Evolutionary conservation across 1,139 yeast genomes (phyloP).

Genomic region (Kodamaea arcana): DNA sequence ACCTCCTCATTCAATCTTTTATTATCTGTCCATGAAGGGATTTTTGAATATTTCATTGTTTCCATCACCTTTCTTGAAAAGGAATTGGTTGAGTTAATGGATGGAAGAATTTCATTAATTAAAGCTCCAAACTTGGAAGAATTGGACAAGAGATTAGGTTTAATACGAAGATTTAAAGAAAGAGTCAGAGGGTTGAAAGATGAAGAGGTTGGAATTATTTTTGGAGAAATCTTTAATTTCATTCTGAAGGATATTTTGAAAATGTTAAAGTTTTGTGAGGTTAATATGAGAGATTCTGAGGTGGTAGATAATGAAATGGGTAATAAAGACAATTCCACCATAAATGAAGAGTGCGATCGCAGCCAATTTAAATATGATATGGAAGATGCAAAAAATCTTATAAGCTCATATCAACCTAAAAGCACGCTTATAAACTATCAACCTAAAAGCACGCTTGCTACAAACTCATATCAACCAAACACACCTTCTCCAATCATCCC

Average conservation of each 20-base stretch:
- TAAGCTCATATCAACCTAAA: too few species aligned
- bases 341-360: too few species aligned
- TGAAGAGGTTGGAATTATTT: constrained; percentile 8
- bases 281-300: constrained; percentile 3
- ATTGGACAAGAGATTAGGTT: constrained; percentile 7
- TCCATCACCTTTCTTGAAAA: constrained; percentile 8
- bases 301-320: neutral
- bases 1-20: constrained; percentile 10
- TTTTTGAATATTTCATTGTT: constrained; percentile 9
- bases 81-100: constrained; percentile 6
- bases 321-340: neutral
- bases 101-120: constrained; percentile 4
- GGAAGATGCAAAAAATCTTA: too few species aligned
- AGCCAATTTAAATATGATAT: too few species aligned
- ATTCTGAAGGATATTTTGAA: constrained; percentile 7
- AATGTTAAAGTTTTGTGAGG: constrained; percentile 4
- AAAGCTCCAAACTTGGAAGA: constrained; percentile 4
- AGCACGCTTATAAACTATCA: neutral
- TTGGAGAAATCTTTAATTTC: constrained; percentile 9
- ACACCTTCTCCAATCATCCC: neutral
- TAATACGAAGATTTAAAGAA: constrained; percentile 10
- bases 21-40: constrained; percentile 8
- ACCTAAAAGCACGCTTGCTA: neutral
- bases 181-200: constrained; percentile 6
- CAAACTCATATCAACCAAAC: neutral